Conservation (phyloP, 169 alveolate genomes). For the Eimeria maxima region DNA sequence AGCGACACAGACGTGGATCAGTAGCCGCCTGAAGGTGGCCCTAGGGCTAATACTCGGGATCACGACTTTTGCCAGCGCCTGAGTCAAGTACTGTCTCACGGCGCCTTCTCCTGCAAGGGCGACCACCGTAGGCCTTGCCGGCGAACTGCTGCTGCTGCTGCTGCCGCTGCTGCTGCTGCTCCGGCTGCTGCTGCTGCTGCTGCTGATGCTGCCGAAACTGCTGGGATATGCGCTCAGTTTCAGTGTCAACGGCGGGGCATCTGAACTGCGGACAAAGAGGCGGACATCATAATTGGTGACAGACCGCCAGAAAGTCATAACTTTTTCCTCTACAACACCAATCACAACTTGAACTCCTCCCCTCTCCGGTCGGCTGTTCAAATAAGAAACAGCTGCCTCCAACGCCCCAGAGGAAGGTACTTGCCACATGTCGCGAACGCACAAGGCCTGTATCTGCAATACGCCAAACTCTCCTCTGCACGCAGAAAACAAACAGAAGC, state of each 20-base stretch:
- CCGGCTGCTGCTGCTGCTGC: not conserved
- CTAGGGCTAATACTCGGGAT: conserved; percentile 10
- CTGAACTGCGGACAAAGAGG: conserved; percentile 2
- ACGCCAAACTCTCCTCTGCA: conserved; percentile 42
- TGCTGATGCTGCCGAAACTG: no score
- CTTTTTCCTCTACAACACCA: conserved; percentile 31
- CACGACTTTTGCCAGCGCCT: conserved; percentile 9
- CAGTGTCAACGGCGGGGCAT: not conserved
- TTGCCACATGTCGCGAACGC: not conserved
- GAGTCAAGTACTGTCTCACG: not conserved
- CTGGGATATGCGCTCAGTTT: not conserved
- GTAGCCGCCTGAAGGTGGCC: conserved; percentile 33
- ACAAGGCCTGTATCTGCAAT: not conserved
- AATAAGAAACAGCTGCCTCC: conserved; percentile 13
- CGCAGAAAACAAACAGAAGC: not conserved
- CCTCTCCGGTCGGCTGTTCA: conserved; percentile 22
- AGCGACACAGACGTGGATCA: conserved; percentile 5
- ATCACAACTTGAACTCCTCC: conserved; percentile 30
- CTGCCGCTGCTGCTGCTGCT: not conserved
- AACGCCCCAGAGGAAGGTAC: not conserved
- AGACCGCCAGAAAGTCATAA: conserved; percentile 14
- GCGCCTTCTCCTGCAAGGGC: no score
- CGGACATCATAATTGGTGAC: not conserved
- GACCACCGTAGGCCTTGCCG: no score
- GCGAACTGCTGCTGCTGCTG: not conserved